A percentile compares a stretch with the other conserved stretches of the same genome.
phyloP scores from a whole-genome alignment of 495 filamentous ascomycete genomes.

The Penicillium diatomitis region DNA sequence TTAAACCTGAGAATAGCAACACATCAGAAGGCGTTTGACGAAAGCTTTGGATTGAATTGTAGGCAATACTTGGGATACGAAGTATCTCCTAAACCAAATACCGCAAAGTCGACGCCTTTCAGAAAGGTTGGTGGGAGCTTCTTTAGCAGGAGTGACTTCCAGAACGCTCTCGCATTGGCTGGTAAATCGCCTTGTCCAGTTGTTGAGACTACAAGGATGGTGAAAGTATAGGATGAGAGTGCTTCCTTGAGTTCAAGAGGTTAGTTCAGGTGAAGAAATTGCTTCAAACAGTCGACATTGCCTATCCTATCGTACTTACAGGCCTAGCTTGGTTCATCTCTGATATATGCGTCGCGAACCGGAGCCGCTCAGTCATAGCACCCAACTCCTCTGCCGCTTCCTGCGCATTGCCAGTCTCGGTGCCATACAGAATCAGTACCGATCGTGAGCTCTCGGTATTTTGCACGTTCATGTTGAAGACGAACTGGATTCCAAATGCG shows the following conservation, averaged over 20 bases:
- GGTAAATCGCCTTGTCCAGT: constrained; percentile 94
- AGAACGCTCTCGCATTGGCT: constrained; percentile 67
- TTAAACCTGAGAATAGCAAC: constrained; percentile 57
- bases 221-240: constrained; percentile 46
- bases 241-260: constrained; percentile 24
- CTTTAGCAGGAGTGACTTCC: constrained; percentile 73
- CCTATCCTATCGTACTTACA: constrained; percentile 40
- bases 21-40: background rate
- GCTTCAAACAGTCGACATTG: too few species aligned
- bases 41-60: background rate
- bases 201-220: constrained; percentile 77
- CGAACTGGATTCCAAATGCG: too few species aligned
- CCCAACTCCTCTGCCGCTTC: constrained; percentile 82
- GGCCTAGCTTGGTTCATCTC: constrained; percentile 69
- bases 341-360: constrained; percentile 62
- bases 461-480: constrained; percentile 16
- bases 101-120: constrained; percentile 56
- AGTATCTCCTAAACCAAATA: constrained; percentile 89
- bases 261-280: background rate
- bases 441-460: constrained; percentile 29
- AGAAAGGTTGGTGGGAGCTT: constrained; percentile 66
- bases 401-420: constrained; percentile 88
- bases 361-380: constrained; percentile 59
- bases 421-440: constrained; percentile 80
- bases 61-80: constrained; percentile 72